Evolutionary conservation across 2,329 filamentous ascomycete species (phyloP).

Genomic region (Beauveria rudraprayagi): DNA sequence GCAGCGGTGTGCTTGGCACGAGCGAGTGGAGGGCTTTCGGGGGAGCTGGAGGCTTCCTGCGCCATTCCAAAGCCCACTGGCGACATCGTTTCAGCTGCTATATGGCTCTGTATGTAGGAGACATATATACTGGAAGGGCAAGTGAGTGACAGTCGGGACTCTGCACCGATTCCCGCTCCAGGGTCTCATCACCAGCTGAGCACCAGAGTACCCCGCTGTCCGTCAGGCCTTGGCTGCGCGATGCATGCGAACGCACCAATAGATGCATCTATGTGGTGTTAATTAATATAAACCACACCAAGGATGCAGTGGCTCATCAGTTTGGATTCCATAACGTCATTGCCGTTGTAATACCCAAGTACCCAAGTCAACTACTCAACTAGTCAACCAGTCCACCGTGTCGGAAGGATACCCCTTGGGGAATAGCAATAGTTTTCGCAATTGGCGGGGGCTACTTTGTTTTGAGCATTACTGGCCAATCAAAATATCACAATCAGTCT

Average conservation of each 20-base stretch:
- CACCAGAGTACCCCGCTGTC: neutral
- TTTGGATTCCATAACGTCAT: neutral
- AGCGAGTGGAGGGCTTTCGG: too few species aligned
- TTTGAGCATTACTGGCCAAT: too few species aligned
- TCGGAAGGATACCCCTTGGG: neutral
- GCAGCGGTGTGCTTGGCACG: neutral
- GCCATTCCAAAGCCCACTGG: neutral
- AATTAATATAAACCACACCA: neutral
- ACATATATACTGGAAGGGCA: neutral
- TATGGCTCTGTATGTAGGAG: neutral
- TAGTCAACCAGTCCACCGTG: neutral
- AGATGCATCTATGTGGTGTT: neutral
- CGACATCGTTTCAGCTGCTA: neutral
- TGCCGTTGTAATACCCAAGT: neutral
- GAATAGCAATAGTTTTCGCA: neutral
- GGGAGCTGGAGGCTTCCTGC: too few species aligned
- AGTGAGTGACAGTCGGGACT: neutral
- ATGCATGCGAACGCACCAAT: neutral
- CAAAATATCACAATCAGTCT: too few species aligned
- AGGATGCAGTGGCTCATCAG: neutral
- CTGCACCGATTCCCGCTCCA: neutral
- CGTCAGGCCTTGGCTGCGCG: neutral
- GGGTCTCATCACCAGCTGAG: neutral
- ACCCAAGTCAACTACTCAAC: too few species aligned
- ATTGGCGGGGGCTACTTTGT: too few species aligned